phyloP scores from a whole-genome alignment of 169 alveolate species.

The Perkinsus chesapeaki region DNA sequence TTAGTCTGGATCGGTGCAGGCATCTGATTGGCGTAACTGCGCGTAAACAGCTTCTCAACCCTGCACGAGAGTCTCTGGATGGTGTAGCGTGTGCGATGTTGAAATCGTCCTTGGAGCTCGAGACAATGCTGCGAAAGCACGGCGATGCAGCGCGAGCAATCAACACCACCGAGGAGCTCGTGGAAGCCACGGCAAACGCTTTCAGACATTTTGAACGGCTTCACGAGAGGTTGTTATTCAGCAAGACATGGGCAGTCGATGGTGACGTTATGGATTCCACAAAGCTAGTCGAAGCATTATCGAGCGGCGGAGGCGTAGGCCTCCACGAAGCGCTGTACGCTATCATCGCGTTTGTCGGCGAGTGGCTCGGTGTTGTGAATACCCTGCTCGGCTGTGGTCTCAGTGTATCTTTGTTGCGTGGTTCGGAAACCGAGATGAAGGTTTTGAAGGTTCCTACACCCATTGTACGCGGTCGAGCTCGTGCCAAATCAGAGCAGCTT shows the following conservation, averaged over 20 bases:
- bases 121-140: neutral
- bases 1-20: neutral
- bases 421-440: neutral
- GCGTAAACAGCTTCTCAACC: neutral
- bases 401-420: neutral
- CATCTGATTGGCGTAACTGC: neutral
- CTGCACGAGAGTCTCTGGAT: neutral
- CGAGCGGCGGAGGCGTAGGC: neutral
- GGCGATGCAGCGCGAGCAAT: neutral
- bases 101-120: neutral
- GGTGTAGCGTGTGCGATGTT: neutral
- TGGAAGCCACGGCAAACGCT: neutral
- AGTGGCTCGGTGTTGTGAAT: neutral
- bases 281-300: neutral
- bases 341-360: neutral
- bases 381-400: neutral
- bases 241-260: neutral
- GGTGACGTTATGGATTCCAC: neutral
- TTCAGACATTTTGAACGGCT: neutral
- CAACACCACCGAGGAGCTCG: neutral
- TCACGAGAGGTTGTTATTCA: neutral
- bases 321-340: neutral
- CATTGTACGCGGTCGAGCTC: neutral
- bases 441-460: neutral
- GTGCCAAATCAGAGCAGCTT: neutral